phyloP scores from a whole-genome alignment of 345 rosid genomes.

The Nasturtium officinale region DNA sequence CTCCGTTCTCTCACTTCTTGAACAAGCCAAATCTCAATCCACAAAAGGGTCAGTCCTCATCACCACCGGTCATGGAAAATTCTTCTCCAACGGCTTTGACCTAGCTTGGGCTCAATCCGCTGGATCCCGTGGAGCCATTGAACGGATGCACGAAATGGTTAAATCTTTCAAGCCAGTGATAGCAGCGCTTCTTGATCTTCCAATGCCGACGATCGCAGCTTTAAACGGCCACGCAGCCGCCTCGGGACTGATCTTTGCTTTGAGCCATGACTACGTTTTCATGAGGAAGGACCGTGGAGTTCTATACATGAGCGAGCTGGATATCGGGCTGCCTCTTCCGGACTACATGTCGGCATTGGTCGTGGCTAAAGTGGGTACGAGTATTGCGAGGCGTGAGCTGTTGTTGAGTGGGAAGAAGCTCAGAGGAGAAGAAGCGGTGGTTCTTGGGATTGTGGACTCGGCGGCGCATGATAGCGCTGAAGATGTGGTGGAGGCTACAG shows the following conservation, averaged over 20 bases:
- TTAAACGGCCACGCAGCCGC: constrained; percentile 85
- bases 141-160: constrained; percentile 63
- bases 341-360: constrained; percentile 56
- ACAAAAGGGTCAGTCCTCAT: constrained; percentile 68
- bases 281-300: constrained; percentile 79
- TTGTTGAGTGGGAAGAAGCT: constrained; percentile 61
- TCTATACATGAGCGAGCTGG: constrained; percentile 82
- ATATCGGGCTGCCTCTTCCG: constrained; percentile 61
- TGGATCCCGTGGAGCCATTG: constrained; percentile 41
- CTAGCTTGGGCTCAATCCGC: constrained; percentile 74
- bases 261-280: constrained; percentile 71
- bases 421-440: constrained; percentile 60
- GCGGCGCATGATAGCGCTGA: constrained; percentile 57
- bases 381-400: constrained; percentile 56
- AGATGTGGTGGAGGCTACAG: constrained; percentile 49
- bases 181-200: constrained; percentile 61
- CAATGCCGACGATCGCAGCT: constrained; percentile 84
- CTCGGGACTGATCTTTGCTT: constrained; percentile 64
- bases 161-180: constrained; percentile 52
- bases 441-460: constrained; percentile 62
- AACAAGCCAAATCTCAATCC: constrained; percentile 56
- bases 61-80: constrained; percentile 68
- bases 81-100: constrained; percentile 88
- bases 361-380: constrained; percentile 53
- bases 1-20: constrained; percentile 55